Evolutionary conservation across 257 asterid genomes (phyloP).

Genomic region (Petunia axillaris): DNA sequence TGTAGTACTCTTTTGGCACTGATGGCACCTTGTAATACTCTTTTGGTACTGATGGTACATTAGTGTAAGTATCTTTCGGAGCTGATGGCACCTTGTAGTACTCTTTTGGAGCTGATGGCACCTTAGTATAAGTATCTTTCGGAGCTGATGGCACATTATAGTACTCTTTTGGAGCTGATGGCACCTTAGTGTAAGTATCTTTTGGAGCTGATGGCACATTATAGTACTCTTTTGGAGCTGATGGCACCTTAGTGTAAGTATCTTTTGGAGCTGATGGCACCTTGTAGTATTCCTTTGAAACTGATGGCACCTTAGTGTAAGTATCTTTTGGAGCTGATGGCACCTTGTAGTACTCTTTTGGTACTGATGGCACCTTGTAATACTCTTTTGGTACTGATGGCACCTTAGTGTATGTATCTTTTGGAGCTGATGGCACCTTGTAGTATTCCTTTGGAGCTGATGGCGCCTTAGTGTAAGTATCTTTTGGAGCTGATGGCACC

Average conservation of each 20-base stretch:
- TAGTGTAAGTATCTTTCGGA: background rate
- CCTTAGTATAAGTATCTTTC: no score
- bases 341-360: background rate
- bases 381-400: background rate
- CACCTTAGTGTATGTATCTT: background rate
- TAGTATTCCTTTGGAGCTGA: background rate
- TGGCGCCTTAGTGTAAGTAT: no score
- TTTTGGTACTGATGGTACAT: background rate
- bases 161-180: background rate
- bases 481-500: background rate
- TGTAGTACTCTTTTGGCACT: no score
- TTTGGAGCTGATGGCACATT: no score
- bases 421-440: background rate
- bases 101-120: background rate
- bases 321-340: background rate
- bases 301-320: conserved; percentile 1
- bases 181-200: no score
- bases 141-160: no score
- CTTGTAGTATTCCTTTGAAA: background rate
- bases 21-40: background rate
- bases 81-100: background rate
- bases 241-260: no score
- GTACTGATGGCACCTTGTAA: background rate
- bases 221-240: no score
- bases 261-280: background rate